Conservation (phyloP, 495 filamentous ascomycete species). For the Extremus antarcticus region DNA sequence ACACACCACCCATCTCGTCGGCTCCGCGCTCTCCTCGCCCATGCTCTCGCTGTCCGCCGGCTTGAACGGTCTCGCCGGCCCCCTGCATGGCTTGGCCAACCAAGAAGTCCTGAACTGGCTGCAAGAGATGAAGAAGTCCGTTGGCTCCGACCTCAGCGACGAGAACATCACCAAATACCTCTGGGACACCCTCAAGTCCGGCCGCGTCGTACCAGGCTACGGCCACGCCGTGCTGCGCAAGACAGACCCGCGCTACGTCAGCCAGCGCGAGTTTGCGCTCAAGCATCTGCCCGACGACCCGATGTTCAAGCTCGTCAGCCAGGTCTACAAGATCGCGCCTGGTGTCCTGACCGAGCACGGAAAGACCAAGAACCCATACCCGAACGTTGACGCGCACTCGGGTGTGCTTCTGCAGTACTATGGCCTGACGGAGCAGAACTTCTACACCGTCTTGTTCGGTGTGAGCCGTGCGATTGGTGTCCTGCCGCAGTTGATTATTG, state of each 20-base stretch:
- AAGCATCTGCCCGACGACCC: conserved; percentile 87
- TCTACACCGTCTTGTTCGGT: conserved; percentile 99
- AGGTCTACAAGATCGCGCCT: conserved; percentile 99
- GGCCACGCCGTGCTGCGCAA: conserved; percentile 98
- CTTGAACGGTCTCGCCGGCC: conserved; percentile 93
- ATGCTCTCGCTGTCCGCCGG: conserved; percentile 93
- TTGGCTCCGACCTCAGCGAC: conserved; percentile 92
- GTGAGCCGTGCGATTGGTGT: conserved; percentile 96
- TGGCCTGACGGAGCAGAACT: conserved; percentile 94
- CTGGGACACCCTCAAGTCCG: conserved; percentile 89
- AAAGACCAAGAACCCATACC: conserved; percentile 93
- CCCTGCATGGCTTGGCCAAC: conserved; percentile 97
- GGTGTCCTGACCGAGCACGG: conserved; percentile 97
- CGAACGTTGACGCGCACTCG: conserved; percentile 71
- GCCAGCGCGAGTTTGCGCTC: conserved; percentile 91
- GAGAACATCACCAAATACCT: conserved; percentile 94
- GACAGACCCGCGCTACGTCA: conserved; percentile 96
- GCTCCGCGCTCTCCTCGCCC: conserved; percentile 90
- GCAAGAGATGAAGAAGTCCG: conserved; percentile 90
- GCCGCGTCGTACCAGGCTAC: conserved; percentile 94
- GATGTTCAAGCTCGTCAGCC: conserved; percentile 98
- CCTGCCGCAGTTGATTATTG: conserved; percentile 96
- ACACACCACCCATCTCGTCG: conserved; percentile 96
- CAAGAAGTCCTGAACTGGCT: conserved; percentile 99
- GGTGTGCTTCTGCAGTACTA: conserved; percentile 99